Conservation (phyloP, 1,139 yeast genomes). For the Lodderomyces metapsilosis region DNA sequence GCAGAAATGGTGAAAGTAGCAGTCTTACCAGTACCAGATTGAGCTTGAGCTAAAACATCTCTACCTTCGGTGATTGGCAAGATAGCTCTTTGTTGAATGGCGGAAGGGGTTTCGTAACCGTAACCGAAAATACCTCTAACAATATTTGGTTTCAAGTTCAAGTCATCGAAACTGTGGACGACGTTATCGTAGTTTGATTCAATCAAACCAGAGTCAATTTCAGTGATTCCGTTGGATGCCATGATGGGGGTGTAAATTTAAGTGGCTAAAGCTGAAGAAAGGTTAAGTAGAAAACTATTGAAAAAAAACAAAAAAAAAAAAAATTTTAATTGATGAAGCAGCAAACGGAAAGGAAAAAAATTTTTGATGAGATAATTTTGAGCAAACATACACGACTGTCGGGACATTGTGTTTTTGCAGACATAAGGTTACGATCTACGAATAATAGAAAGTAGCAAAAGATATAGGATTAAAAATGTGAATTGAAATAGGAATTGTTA, state of each 20-base stretch:
- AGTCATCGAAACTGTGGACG: constrained; percentile 85
- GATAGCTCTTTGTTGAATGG: constrained; percentile 98
- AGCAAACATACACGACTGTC: neutral
- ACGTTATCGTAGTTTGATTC: constrained; percentile 98
- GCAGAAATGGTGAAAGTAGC: constrained; percentile 98
- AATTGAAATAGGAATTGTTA: neutral
- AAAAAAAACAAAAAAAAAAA: constrained; percentile 1
- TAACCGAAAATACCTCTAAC: constrained; percentile 92
- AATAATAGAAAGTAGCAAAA: neutral
- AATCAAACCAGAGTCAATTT: constrained; percentile 80
- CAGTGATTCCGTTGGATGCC: constrained; percentile 65
- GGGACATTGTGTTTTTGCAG: neutral
- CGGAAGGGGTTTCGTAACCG: constrained; percentile 97
- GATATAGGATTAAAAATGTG: neutral
- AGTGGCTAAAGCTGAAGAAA: neutral
- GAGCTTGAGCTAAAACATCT: constrained; percentile 98
- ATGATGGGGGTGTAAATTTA: constrained; percentile 8
- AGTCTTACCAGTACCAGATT: constrained; percentile 99
- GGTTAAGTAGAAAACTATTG: neutral
- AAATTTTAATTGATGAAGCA: neutral
- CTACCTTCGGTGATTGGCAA: constrained; percentile 94
- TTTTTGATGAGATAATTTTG: constrained; percentile 1
- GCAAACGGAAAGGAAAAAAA: neutral
- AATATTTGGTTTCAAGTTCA: constrained; percentile 74
- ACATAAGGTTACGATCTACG: no score